Percentiles rank a stretch among this genome's conserved stretches.
These are phyloP conservation scores for Haplographium delicatum DNA, from an alignment of 495 filamentous ascomycete genomes.

Conservation along the genomic window DNA sequence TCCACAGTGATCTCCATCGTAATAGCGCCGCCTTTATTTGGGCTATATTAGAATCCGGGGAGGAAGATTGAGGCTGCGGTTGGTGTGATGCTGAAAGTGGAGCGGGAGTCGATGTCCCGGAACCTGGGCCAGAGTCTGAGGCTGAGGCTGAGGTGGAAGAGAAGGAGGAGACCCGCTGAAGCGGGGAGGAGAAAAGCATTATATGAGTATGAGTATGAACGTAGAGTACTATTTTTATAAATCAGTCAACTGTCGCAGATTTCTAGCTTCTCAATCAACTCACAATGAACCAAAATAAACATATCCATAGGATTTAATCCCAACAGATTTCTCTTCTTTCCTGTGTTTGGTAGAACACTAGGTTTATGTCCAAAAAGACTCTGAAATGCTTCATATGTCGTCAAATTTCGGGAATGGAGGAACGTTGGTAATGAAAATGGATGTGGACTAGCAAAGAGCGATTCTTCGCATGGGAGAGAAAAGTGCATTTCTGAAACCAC, in stretches of 20 bases:
- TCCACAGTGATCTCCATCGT: slow-evolving; percentile 17
- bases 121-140: not conserved
- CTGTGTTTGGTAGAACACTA: not conserved
- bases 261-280: not conserved
- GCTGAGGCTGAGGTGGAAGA: too few species aligned
- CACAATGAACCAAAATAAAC: slow-evolving; percentile 18
- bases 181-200: slow-evolving; percentile 10
- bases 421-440: slow-evolving; percentile 15
- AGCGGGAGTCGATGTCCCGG: slow-evolving; percentile 1
- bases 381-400: slow-evolving; percentile 13
- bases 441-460: slow-evolving; percentile 7
- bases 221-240: slow-evolving; percentile 15
- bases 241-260: not conserved
- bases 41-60: slow-evolving; percentile 5
- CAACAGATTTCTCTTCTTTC: slow-evolving; percentile 11
- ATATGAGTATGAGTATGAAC: slow-evolving; percentile 17
- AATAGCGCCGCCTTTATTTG: slow-evolving; percentile 11
- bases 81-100: not conserved
- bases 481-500: slow-evolving; percentile 14
- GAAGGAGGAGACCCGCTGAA: too few species aligned
- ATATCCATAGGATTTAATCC: slow-evolving; percentile 17
- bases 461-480: slow-evolving; percentile 16
- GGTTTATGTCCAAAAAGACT: slow-evolving; percentile 12
- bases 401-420: slow-evolving; percentile 5
- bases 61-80: too few species aligned